These are phyloP conservation scores for Sarocladiaceae sp. DNA, from an alignment of 2,329 filamentous ascomycete species.

Conservation along the genomic window DNA sequence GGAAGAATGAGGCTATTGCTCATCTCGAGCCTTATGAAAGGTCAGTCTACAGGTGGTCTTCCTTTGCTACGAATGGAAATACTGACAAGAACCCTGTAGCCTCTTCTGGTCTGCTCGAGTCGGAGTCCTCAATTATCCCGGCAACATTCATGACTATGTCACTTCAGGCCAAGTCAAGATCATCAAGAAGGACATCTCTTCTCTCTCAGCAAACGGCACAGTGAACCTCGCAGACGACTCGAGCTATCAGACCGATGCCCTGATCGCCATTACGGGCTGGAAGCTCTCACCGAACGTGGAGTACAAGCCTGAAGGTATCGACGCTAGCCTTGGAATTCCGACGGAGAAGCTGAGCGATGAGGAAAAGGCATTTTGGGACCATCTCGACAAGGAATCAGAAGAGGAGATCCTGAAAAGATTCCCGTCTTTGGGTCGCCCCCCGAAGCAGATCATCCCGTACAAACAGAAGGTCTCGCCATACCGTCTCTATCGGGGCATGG, in stretches of 20 bases:
- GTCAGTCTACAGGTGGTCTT: background rate
- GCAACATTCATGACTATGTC: constrained; percentile 49
- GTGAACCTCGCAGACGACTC: constrained; percentile 39
- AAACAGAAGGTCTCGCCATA: constrained; percentile 4
- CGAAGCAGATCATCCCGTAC: background rate
- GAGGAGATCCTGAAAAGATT: background rate
- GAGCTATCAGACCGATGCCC: constrained; percentile 35
- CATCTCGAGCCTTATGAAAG: constrained; percentile 4
- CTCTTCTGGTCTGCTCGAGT: constrained; percentile 1
- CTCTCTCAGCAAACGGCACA: constrained; percentile 28
- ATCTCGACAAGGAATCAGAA: constrained; percentile 3
- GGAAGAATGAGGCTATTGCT: constrained; percentile 17
- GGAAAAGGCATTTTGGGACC: background rate
- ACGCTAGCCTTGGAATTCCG: background rate
- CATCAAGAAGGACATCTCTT: constrained; percentile 41
- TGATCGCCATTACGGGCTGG: constrained; percentile 53
- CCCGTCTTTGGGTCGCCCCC: background rate
- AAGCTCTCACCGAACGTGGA: constrained; percentile 17
- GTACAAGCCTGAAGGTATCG: constrained; percentile 2
- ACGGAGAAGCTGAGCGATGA: background rate
- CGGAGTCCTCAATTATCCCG: constrained; percentile 4
- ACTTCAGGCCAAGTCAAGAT: constrained; percentile 43
- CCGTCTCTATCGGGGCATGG: constrained; percentile 22
- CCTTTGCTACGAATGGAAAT: no score
- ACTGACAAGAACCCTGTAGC: background rate